Percentiles rank a stretch among this genome's conserved stretches.
Evolutionary conservation across 257 asterid genomes (phyloP).

Genomic region (Capsicum baccatum): DNA sequence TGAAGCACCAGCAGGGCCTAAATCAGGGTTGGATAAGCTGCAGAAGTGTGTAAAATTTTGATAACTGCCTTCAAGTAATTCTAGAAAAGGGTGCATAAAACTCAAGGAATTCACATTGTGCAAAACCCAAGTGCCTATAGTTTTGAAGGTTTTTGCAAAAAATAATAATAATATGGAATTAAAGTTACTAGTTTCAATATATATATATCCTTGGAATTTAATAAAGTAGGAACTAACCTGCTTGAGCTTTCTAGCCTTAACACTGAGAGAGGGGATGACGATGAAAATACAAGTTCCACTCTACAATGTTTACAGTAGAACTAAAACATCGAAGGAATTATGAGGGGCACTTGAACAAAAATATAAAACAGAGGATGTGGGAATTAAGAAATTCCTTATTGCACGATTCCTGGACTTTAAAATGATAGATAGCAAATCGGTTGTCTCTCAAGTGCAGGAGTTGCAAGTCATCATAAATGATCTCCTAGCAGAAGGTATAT

Average conservation of each 20-base stretch:
- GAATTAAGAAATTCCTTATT: no score
- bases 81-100: neutral
- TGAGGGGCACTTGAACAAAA: no score
- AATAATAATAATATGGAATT: neutral
- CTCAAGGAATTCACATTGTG: neutral
- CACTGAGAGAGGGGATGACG: slow-evolving; percentile 19
- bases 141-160: slow-evolving; percentile 5
- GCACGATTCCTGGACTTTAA: no score
- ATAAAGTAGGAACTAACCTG: slow-evolving; percentile 32
- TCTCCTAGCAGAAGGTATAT: no score
- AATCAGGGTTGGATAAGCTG: slow-evolving; percentile 49
- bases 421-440: no score
- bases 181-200: no score
- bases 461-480: no score
- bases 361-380: no score
- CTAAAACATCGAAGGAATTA: no score
- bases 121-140: slow-evolving; percentile 10
- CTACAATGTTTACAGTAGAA: no score
- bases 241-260: slow-evolving; percentile 30
- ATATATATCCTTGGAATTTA: neutral
- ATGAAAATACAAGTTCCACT: slow-evolving; percentile 33
- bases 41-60: slow-evolving; percentile 31
- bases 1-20: slow-evolving; percentile 41
- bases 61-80: neutral
- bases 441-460: no score